Evolutionary conservation across 768 basidiomycete species (phyloP).

Genomic region (Scleroderma bovista): DNA sequence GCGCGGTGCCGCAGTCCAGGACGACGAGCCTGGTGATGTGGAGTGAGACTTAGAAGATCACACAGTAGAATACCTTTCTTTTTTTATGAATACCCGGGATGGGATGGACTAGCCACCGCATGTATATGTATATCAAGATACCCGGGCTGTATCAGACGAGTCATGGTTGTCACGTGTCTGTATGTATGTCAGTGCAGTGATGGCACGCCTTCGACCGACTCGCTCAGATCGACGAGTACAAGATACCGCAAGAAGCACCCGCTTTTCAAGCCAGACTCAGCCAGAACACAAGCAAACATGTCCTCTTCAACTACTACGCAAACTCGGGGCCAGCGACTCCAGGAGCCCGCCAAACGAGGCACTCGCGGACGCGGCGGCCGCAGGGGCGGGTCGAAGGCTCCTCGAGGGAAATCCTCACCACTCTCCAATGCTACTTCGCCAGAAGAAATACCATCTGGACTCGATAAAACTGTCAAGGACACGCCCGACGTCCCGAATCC

Average conservation of each 20-base stretch:
- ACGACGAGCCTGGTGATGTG: slow-evolving; percentile 15
- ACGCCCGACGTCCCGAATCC: background rate
- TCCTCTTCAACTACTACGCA: slow-evolving; percentile 16
- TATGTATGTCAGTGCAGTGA: background rate
- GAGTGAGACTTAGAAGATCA: slow-evolving; percentile 8
- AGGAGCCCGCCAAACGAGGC: slow-evolving; percentile 10
- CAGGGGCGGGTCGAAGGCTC: slow-evolving; percentile 7
- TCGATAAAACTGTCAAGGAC: slow-evolving; percentile 2
- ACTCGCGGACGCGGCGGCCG: slow-evolving; percentile 15
- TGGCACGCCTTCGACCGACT: no score
- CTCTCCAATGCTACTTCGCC: background rate
- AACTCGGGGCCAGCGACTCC: background rate
- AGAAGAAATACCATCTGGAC: background rate
- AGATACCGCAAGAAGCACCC: no score
- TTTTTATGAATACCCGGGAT: no score
- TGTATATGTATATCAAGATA: no score
- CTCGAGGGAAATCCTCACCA: slow-evolving; percentile 1
- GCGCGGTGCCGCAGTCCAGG: background rate
- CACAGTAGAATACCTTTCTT: no score
- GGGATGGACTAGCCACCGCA: no score
- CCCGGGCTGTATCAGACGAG: no score
- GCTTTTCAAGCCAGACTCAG: background rate
- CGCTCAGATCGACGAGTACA: no score
- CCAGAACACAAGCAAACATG: slow-evolving; percentile 1
- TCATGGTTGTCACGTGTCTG: background rate